These are phyloP conservation scores for Boechera stricta DNA, from an alignment of 345 rosid genomes.

Conservation along the genomic window DNA sequence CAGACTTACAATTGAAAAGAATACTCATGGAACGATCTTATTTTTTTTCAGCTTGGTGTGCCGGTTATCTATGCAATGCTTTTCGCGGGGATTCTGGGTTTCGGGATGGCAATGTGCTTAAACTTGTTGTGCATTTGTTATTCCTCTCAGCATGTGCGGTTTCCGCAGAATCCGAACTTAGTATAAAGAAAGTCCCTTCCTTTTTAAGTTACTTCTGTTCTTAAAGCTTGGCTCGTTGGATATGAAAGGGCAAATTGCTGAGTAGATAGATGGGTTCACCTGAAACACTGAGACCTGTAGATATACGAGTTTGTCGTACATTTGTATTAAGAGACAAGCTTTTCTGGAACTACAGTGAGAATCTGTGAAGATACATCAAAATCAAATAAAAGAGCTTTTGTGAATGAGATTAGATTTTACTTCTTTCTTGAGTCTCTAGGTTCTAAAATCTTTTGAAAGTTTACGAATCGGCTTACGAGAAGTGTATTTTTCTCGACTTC, in stretches of 20 bases:
- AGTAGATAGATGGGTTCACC: conserved; percentile 11
- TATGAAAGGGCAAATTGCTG: conserved; percentile 20
- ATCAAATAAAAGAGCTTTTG: conserved; percentile 19
- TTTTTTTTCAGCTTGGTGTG: conserved; percentile 65
- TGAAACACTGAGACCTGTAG: conserved; percentile 29
- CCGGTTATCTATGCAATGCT: conserved; percentile 66
- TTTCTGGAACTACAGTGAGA: conserved; percentile 2
- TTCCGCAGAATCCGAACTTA: conserved; percentile 51
- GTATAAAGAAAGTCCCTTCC: conserved; percentile 49
- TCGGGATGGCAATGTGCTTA: conserved; percentile 78
- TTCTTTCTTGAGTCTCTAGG: neutral
- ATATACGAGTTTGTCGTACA: conserved; percentile 17
- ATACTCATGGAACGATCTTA: neutral
- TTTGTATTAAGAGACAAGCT: conserved; percentile 15
- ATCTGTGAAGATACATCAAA: conserved; percentile 22
- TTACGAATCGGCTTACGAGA: neutral
- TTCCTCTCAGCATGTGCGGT: conserved; percentile 53
- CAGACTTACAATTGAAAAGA: neutral
- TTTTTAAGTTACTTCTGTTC: conserved; percentile 15
- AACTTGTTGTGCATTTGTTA: conserved; percentile 66
- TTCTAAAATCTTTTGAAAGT: neutral
- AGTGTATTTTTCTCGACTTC: neutral
- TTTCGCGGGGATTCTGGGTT: conserved; percentile 71
- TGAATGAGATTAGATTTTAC: neutral
- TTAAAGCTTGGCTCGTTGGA: conserved; percentile 13